Evolutionary conservation across 805 yeast species (phyloP).

Genomic region (Saccharomycopsis sp.): DNA sequence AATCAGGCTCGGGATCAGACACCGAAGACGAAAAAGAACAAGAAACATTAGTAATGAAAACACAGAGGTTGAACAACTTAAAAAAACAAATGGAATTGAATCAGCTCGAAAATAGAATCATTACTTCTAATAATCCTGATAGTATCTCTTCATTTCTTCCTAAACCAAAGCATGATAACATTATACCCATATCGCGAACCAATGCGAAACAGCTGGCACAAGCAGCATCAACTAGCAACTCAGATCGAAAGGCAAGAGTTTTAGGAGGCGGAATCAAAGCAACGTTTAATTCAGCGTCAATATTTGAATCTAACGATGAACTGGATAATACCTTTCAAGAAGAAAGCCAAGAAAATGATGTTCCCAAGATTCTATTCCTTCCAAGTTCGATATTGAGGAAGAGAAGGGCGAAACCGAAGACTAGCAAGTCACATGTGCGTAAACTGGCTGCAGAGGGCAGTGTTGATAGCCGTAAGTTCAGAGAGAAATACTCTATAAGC

Average conservation of each 20-base stretch:
- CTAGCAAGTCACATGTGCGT: conserved; percentile 13
- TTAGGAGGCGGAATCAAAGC: conserved; percentile 25
- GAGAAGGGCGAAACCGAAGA: conserved; percentile 5
- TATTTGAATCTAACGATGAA: conserved; percentile 10
- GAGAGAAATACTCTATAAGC: neutral
- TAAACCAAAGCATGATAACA: neutral
- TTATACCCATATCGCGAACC: neutral
- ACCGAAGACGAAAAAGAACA: neutral
- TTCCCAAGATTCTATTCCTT: conserved; percentile 2
- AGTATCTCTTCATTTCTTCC: conserved; percentile 4
- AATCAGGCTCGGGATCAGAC: neutral
- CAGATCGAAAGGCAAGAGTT: conserved; percentile 1
- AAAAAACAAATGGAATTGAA: neutral
- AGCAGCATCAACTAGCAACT: neutral
- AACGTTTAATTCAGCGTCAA: conserved; percentile 24
- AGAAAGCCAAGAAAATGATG: conserved; percentile 6
- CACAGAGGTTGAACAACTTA: neutral
- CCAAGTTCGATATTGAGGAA: conserved; percentile 13
- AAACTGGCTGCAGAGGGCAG: neutral
- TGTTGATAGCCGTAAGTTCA: neutral
- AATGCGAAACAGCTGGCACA: neutral
- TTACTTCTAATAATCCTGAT: neutral
- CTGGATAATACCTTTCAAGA: conserved; percentile 1
- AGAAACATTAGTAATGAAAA: conserved; percentile 3
- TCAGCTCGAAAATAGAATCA: neutral